Evolutionary conservation across 1,139 yeast genomes (phyloP), one percentile per base, ranked within the genome.

Genomic region (Spathaspora jeffriesii): DNA sequence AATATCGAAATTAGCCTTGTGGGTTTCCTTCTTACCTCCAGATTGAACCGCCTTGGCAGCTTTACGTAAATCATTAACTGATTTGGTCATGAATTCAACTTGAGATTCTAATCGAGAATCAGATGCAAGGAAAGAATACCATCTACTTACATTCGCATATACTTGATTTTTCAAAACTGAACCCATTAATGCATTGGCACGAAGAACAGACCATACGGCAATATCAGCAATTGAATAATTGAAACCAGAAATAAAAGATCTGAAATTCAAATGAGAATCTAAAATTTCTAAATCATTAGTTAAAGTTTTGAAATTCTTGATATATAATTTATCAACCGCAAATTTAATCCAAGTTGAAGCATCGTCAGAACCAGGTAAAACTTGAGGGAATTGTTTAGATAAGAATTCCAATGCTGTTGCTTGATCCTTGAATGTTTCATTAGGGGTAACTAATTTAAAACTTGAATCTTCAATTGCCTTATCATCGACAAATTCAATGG

Each of bases 151-250:
- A 70, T 92, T 91, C 64, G 84, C 78, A 71, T 86, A 90, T 28
- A 85, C 86, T 46, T 86, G 88, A 69, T 83, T 88, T 76, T 90
- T 92, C 67, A 92, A 79, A 52, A 89, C 84, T 11, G 97, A 88
- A 27, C 93, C 96, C 77, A 91, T 90, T 64, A 93, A 85, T 46
- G 96, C 90, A 65, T 93, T 92, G 54, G 96, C 88, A 71, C 97
- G 84, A 59, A 93, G 78, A 40, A 86, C 88, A 68, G 98, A 98
- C 97, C 97, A 93, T 27, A 88, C 78, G 14, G 95, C 89, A 52
- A 90, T 74, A 68, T 93, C 99, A 46, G 96, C 95, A 47, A 84
- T 69, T 11, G 95, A 73, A 52, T 81, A 73, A 23, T 74, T 60
- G 68, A 84, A 78, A 17, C 96, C 96, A 52, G 81, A 77, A 48